A percentile compares a stretch with the other conserved stretches of the same genome.
These are phyloP conservation scores for Neofusicoccum laricinum DNA, from an alignment of 2,329 filamentous ascomycete genomes.

Conservation along the genomic window DNA sequence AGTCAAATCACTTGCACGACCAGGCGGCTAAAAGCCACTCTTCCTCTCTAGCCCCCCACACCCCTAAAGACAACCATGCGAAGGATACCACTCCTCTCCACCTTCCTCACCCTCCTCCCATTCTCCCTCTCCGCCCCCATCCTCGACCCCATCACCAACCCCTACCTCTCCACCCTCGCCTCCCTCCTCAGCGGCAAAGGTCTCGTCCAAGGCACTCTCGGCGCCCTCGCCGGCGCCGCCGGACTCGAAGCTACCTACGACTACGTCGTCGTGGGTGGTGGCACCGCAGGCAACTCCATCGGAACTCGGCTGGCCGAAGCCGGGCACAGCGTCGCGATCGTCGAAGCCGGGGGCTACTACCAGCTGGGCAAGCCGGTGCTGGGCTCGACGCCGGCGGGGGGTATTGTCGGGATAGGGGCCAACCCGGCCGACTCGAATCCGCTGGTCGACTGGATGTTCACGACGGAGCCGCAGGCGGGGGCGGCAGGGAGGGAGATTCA, in stretches of 20 bases:
- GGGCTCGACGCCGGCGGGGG: slow-evolving; percentile 25
- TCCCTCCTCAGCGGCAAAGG: slow-evolving; percentile 19
- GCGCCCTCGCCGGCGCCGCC: not conserved
- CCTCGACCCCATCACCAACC: not conserved
- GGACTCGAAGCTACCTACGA: not conserved
- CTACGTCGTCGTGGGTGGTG: slow-evolving; percentile 20
- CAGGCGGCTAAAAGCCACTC: no score
- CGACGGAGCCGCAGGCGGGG: slow-evolving; percentile 25
- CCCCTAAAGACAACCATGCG: no score
- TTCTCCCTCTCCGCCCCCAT: not conserved
- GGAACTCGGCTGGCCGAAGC: slow-evolving; percentile 23
- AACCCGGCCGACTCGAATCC: slow-evolving; percentile 23
- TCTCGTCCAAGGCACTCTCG: not conserved
- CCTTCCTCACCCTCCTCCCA: no score
- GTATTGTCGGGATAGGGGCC: slow-evolving; percentile 24
- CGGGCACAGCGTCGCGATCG: slow-evolving; percentile 26
- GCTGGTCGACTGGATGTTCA: slow-evolving; percentile 28
- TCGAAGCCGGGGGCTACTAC: slow-evolving; percentile 34
- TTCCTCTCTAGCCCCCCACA: no score
- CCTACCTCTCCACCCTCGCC: not conserved
- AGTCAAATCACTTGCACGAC: no score
- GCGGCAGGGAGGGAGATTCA: slow-evolving; percentile 22
- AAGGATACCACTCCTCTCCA: no score
- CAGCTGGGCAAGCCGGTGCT: slow-evolving; percentile 25
- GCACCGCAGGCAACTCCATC: slow-evolving; percentile 22